Percentiles rank a stretch among this genome's conserved stretches.
Conservation (phyloP, 768 basidiomycete genomes). For the Leccinellum luteum region DNA sequence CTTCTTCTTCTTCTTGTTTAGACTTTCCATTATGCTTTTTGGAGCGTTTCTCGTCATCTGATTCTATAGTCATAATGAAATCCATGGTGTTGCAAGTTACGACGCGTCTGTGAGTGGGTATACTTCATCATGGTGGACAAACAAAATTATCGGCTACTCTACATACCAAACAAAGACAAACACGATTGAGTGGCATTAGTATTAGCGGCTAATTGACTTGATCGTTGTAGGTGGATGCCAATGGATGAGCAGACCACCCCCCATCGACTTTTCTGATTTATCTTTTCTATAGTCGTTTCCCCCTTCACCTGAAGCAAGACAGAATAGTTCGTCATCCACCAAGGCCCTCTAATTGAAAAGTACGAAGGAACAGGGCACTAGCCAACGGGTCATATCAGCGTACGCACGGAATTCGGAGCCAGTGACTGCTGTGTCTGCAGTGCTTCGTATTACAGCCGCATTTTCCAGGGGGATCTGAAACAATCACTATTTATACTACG, state of each 20-base stretch:
- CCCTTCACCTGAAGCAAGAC: not conserved
- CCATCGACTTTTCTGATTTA: not conserved
- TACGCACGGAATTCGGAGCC: not conserved
- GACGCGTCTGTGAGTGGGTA: not conserved
- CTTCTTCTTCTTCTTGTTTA: constrained; percentile 46
- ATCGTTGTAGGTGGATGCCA: no score
- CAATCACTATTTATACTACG: not conserved
- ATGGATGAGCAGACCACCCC: not conserved
- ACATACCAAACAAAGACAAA: constrained; percentile 24
- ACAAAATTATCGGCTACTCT: no score
- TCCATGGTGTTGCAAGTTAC: constrained; percentile 36
- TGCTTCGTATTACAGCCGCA: not conserved
- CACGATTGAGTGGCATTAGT: constrained; percentile 6
- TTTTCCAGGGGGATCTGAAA: not conserved
- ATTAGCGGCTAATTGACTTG: no score
- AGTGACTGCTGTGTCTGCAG: not conserved
- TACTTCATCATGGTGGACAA: no score
- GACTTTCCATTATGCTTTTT: constrained; percentile 21
- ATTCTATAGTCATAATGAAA: constrained; percentile 83
- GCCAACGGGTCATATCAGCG: not conserved
- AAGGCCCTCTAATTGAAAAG: not conserved
- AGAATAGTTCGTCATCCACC: not conserved
- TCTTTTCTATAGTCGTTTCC: not conserved
- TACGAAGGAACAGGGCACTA: not conserved
- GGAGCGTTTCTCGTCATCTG: constrained; percentile 61